Percentiles rank a stretch among this genome's conserved stretches.
Conservation (phyloP, 108 stramenopile species). For the Discostella stelligeroides region DNA sequence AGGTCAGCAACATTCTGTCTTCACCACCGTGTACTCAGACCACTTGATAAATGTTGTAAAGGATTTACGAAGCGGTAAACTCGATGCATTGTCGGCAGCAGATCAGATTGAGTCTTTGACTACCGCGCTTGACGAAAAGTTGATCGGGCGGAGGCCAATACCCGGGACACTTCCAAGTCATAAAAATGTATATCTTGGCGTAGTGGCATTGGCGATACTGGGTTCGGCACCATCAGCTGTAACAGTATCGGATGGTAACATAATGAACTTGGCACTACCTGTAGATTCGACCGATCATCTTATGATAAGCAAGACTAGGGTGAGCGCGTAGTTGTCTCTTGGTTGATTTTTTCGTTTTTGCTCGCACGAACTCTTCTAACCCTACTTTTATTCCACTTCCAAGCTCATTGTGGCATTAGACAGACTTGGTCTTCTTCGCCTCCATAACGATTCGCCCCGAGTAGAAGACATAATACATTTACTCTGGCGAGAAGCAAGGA, state of each 20-base stretch:
- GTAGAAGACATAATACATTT: constrained; percentile 39
- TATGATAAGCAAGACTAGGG: constrained; percentile 69
- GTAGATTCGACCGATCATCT: constrained; percentile 61
- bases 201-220: constrained; percentile 63
- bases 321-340: constrained; percentile 22
- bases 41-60: constrained; percentile 68
- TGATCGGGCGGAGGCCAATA: constrained; percentile 76
- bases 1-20: constrained; percentile 36
- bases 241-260: constrained; percentile 67
- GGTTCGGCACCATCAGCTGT: constrained; percentile 72
- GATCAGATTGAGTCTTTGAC: constrained; percentile 50
- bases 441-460: constrained; percentile 6
- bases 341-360: background rate
- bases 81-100: constrained; percentile 56
- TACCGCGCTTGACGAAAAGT: constrained; percentile 48
- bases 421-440: constrained; percentile 17
- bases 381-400: background rate
- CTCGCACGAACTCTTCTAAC: background rate
- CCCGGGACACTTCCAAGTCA: constrained; percentile 79
- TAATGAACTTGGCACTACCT: constrained; percentile 67
- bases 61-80: constrained; percentile 50
- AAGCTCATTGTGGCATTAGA: constrained; percentile 36
- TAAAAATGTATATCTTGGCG: constrained; percentile 67
- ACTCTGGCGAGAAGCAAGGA: constrained; percentile 36
- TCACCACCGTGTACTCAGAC: constrained; percentile 72